Percentiles rank a stretch among this genome's conserved stretches.
Evolutionary conservation across 2,329 filamentous ascomycete species (phyloP).

Genomic region (Orbilia quercus): DNA sequence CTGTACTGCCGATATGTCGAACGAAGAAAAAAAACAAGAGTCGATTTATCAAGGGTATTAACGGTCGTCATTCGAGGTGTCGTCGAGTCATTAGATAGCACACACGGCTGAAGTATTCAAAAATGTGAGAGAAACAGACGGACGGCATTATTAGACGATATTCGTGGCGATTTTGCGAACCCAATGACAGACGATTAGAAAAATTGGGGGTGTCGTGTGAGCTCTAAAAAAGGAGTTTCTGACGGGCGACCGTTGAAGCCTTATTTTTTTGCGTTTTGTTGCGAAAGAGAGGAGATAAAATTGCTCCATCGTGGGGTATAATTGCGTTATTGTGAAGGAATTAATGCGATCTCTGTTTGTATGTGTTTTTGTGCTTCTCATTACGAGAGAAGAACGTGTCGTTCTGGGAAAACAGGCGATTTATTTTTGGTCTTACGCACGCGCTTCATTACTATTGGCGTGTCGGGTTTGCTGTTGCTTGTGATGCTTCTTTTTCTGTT

Average conservation of each 20-base stretch:
- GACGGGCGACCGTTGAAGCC: constrained; percentile 30
- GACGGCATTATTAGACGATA: constrained; percentile 21
- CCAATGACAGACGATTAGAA: constrained; percentile 3
- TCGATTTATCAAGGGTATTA: constrained; percentile 52
- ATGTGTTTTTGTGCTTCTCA: too few species aligned
- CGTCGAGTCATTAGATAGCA: constrained; percentile 50
- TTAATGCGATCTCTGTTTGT: constrained; percentile 8
- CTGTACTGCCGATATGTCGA: constrained; percentile 18
- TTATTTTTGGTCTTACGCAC: constrained; percentile 20
- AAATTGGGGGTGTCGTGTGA: constrained; percentile 29
- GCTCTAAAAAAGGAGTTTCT: constrained; percentile 14
- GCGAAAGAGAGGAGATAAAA: constrained; percentile 15
- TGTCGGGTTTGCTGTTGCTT: constrained; percentile 39
- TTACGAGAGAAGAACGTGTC: constrained; percentile 45
- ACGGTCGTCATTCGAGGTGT: constrained; percentile 45
- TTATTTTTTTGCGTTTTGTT: not conserved
- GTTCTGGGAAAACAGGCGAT: constrained; percentile 1
- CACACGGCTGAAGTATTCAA: constrained; percentile 12
- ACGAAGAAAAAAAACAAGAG: not conserved
- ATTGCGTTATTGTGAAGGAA: constrained; percentile 48
- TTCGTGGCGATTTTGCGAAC: constrained; percentile 13
- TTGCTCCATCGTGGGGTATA: constrained; percentile 53
- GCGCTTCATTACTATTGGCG: constrained; percentile 48
- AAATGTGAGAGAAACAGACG: not conserved
- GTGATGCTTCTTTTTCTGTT: constrained; percentile 52